Percentiles rank a stretch among this genome's conserved stretches.
phyloP scores from a whole-genome alignment of 2,329 filamentous ascomycete genomes.

The Colletotrichum orbiculare region DNA sequence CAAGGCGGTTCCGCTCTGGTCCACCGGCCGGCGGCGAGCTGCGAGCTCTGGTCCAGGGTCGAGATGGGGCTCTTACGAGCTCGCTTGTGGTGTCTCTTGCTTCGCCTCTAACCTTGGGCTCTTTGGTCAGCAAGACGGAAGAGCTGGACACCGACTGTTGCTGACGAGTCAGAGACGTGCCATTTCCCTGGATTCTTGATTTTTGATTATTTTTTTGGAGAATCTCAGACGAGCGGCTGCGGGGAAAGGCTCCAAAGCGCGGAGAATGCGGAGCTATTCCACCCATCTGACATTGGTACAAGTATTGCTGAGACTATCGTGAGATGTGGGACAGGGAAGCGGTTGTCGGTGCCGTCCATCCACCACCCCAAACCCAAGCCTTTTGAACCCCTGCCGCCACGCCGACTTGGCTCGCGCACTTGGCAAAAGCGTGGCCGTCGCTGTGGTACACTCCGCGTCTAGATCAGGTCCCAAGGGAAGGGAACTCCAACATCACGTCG shows the following conservation, averaged over 20 bases:
- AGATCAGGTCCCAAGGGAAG: no score
- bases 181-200: not conserved
- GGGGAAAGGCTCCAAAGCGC: constrained; percentile 26
- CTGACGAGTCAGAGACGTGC: not conserved
- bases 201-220: not conserved
- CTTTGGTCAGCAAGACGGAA: no score
- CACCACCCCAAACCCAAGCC: no score
- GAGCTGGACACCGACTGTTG: no score
- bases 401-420: constrained; percentile 30
- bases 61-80: constrained; percentile 13
- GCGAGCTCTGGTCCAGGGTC: not conserved
- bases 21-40: constrained; percentile 30
- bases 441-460: no score
- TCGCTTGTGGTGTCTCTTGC: no score
- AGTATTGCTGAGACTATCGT: no score
- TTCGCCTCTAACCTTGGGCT: no score
- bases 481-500: constrained; percentile 11
- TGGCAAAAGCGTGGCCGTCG: not conserved
- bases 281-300: not conserved
- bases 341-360: not conserved
- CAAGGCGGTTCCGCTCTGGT: not conserved
- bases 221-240: not conserved
- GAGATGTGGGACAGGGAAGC: not conserved
- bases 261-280: constrained; percentile 30
- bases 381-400: constrained; percentile 5